A percentile compares a stretch with the other conserved stretches of the same genome.
These are phyloP conservation scores for Ceratonia siliqua DNA, from an alignment of 306 rosid species.

Conservation along the genomic window DNA sequence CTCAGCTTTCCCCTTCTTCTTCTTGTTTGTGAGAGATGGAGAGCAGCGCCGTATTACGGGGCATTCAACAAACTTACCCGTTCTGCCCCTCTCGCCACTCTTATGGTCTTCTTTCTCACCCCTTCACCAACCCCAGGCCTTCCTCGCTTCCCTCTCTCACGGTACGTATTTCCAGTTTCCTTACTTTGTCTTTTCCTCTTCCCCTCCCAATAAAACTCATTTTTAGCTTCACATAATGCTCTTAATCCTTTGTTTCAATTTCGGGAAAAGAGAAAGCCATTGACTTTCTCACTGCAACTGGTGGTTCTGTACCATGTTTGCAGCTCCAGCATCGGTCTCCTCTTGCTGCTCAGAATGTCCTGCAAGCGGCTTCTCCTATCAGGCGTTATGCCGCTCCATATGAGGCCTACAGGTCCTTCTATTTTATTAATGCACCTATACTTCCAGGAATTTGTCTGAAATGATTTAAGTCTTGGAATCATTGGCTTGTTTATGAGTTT, in stretches of 20 bases:
- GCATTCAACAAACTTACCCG: slow-evolving; percentile 43
- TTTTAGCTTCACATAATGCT: not conserved
- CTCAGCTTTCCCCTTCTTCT: not conserved
- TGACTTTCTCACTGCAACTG: not conserved
- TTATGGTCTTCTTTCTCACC: slow-evolving; percentile 20
- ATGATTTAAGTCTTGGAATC: not conserved
- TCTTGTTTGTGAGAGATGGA: slow-evolving; percentile 41
- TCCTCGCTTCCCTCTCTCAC: slow-evolving; percentile 43
- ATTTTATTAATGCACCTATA: not conserved
- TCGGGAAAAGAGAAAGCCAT: not conserved
- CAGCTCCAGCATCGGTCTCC: slow-evolving; percentile 58
- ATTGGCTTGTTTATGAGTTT: not conserved
- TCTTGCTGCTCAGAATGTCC: slow-evolving; percentile 37
- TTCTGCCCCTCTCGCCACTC: slow-evolving; percentile 51
- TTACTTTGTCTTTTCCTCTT: not conserved
- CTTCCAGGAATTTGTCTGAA: not conserved
- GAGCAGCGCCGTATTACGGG: slow-evolving; percentile 55
- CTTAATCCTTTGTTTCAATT: not conserved
- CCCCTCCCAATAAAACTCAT: not conserved
- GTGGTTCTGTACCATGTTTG: not conserved
- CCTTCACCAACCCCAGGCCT: slow-evolving; percentile 21
- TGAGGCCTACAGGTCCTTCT: slow-evolving; percentile 46
- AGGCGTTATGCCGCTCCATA: slow-evolving; percentile 48
- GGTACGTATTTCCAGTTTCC: slow-evolving; percentile 35
- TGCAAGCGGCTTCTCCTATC: slow-evolving; percentile 40